Base-by-base conservation (phyloP, 495 filamentous ascomycete species). In the Lasiosphaeris hirsuta region DNA sequence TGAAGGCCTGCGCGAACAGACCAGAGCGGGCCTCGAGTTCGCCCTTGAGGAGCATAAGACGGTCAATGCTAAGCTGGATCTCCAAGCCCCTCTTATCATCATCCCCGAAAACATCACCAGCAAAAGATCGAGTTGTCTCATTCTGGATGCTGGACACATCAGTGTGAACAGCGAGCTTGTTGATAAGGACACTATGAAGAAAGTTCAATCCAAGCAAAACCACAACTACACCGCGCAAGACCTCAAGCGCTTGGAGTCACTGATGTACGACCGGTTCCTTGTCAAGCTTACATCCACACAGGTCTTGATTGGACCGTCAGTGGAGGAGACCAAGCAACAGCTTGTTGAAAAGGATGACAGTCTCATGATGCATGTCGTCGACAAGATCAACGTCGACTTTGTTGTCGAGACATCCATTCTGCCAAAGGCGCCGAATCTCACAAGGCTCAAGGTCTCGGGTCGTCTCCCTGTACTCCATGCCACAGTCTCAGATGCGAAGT, bases 31-130 rank as follows among this genome's bases (percentile, higher is more conserved):
- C 10, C 79, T 98, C 34, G 92, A 97, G 68, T 98, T 96, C 74
- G 95, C 94, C 17, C 78, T 98, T 30, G 84, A 96, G 69, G 95
- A 97, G 66, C 94, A 98, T 73, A 97, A 97, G 78, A 97, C 94
- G 11, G 84, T 98, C 56, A 95, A 97, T 69, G 92, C 92, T 3
- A 92, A 96, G 62, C 80, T 98, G 44, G 95, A 98, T 74, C 84
- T 98, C 9, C 92, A 96, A 67, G 94, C 94, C 6, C 94, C 94
- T 39, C 78, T 98, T 13, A 96, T 98, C 63, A 97, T 98, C 60
- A 84, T 98, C 15, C 94, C 94, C 0, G 90, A 97, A 65, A 95
- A 86, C 61, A 91, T 97, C 61, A 93, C 87, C 2, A 79, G 85
- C 54, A 80, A 87, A 61, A 86, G 78, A 53, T 86, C 90, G 5